Conservation (phyloP, 1,284 basidiomycete species). For the Fomes fomentarius region DNA sequence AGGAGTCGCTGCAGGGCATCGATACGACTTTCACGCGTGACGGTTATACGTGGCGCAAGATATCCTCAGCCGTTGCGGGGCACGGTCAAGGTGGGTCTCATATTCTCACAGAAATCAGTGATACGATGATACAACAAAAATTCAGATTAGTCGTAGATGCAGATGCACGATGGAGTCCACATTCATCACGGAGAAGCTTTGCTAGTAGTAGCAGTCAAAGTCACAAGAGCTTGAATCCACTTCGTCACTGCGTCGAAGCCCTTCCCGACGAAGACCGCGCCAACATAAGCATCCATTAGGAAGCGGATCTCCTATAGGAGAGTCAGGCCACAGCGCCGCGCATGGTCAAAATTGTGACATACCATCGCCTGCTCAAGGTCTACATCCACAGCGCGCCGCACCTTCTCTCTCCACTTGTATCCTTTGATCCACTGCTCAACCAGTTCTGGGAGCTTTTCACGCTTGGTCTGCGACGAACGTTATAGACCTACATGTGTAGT, state of each 20-base stretch:
- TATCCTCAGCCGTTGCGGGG: too few relatives aligned
- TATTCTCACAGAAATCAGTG: too few relatives aligned
- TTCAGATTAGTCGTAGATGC: too few relatives aligned
- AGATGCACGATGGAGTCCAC: too few relatives aligned
- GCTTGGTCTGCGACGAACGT: conserved; percentile 32
- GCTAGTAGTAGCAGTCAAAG: too few relatives aligned
- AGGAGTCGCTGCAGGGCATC: neutral
- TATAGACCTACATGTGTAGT: too few relatives aligned
- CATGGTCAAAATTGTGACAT: conserved; percentile 24
- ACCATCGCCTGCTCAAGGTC: conserved; percentile 53
- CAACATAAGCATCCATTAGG: conserved; percentile 69
- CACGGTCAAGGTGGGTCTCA: too few relatives aligned
- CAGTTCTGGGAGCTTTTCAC: conserved; percentile 40
- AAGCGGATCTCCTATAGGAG: conserved; percentile 53
- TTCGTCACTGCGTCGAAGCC: conserved; percentile 53
- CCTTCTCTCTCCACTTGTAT: conserved; percentile 59
- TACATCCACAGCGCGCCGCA: conserved; percentile 53
- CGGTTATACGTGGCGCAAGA: too few relatives aligned
- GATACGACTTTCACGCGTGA: too few relatives aligned
- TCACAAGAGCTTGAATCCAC: conserved; percentile 52
- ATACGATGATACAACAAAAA: too few relatives aligned
- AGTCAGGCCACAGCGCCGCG: conserved; percentile 7
- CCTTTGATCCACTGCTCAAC: conserved; percentile 59
- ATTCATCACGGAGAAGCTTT: too few relatives aligned
- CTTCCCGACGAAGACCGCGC: conserved; percentile 60